Percentiles rank a stretch among this genome's conserved stretches.
These are phyloP conservation scores for Zangia roseola DNA, from an alignment of 768 basidiomycete species.

Conservation along the genomic window DNA sequence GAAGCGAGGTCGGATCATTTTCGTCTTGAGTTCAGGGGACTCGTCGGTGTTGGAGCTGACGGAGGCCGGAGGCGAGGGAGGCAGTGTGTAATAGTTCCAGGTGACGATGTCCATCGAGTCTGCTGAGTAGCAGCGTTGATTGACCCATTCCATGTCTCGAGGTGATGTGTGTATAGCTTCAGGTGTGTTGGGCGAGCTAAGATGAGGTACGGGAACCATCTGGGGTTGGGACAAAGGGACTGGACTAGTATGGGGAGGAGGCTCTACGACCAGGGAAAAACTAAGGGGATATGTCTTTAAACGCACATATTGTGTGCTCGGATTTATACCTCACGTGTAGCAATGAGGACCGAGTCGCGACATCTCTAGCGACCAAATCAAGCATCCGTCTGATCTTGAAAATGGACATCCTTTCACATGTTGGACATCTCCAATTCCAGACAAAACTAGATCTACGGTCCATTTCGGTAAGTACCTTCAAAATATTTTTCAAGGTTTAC, in stretches of 20 bases:
- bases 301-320: constrained; percentile 17
- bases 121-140: constrained; percentile 36
- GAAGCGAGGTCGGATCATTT: constrained; percentile 52
- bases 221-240: constrained; percentile 24
- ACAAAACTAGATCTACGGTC: constrained; percentile 27
- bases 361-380: constrained; percentile 33
- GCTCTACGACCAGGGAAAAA: constrained; percentile 10
- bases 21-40: constrained; percentile 45
- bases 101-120: constrained; percentile 39
- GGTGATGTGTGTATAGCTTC: constrained; percentile 58
- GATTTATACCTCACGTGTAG: constrained; percentile 35
- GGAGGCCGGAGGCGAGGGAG: constrained; percentile 50
- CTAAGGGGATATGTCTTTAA: constrained; percentile 19
- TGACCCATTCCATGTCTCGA: constrained; percentile 49
- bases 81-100: constrained; percentile 49
- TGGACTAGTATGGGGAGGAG: constrained; percentile 13
- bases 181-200: constrained; percentile 51
- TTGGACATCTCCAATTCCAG: constrained; percentile 27
- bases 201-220: constrained; percentile 51
- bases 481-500: constrained; percentile 16
- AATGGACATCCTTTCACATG: constrained; percentile 31
- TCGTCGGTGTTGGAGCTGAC: constrained; percentile 42
- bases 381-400: constrained; percentile 33
- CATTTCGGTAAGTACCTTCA: constrained; percentile 20
- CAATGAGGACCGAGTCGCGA: constrained; percentile 25